Conservation (phyloP, 768 basidiomycete genomes). For the Naganishia friedmannii region DNA sequence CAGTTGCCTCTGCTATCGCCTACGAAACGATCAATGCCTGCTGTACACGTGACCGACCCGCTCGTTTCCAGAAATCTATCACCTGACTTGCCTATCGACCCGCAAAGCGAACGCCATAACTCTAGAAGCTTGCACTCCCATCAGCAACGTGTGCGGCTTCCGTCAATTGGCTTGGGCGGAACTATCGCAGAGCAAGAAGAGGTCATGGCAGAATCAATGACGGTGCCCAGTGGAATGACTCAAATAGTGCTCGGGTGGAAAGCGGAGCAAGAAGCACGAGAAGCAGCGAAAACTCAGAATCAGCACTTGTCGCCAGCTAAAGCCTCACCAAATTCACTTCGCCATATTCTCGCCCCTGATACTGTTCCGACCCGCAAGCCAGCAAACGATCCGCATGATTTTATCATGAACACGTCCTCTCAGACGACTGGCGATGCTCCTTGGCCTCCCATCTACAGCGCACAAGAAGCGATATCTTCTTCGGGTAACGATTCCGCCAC, state of each 20-base stretch:
- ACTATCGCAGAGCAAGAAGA: neutral
- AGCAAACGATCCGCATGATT: neutral
- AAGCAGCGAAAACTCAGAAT: neutral
- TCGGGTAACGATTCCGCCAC: neutral
- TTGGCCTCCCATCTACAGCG: neutral
- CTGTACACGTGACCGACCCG: neutral
- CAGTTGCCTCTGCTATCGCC: neutral
- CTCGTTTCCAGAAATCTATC: neutral
- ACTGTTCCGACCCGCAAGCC: neutral
- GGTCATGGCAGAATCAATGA: neutral
- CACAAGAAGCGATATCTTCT: neutral
- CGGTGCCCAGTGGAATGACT: neutral
- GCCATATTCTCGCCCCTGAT: slow-evolving; percentile 9
- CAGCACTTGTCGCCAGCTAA: neutral
- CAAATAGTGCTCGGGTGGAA: neutral
- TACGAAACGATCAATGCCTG: neutral
- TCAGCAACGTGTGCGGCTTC: neutral
- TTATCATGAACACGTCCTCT: neutral
- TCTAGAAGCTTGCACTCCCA: neutral
- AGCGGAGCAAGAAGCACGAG: neutral
- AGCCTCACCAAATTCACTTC: neutral
- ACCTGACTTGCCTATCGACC: neutral
- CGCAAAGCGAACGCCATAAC: too few relatives aligned
- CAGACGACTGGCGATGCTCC: neutral
- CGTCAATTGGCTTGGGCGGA: neutral